Evolutionary conservation across 75 land plant species (phyloP).

Genomic region (Selaginella moellendorffii): DNA sequence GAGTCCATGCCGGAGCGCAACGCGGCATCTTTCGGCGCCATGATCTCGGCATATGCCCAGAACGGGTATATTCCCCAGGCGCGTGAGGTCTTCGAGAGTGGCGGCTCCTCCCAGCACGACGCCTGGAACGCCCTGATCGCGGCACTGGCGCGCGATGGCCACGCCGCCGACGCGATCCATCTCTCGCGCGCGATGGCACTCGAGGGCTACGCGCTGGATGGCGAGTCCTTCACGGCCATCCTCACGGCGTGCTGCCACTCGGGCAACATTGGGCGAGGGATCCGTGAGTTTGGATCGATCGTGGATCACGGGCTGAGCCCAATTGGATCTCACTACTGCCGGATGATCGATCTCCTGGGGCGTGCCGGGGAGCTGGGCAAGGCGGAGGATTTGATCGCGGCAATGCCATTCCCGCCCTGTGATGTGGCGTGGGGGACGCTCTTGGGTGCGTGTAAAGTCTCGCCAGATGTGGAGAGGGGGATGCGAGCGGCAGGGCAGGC

Average conservation of each 20-base stretch:
- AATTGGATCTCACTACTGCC: neutral
- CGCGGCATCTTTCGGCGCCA: neutral
- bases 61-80: neutral
- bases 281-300: neutral
- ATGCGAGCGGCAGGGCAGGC: neutral
- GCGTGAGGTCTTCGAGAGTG: neutral
- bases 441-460: neutral
- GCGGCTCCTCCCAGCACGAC: neutral
- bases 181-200: neutral
- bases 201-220: neutral
- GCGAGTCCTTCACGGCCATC: neutral
- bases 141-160: neutral
- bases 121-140: neutral
- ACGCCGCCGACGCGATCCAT: neutral
- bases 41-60: neutral
- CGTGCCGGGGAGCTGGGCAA: neutral
- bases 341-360: conserved; percentile 5
- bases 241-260: neutral
- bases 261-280: neutral
- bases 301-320: neutral
- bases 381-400: neutral
- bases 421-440: neutral
- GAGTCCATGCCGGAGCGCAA: neutral
- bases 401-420: neutral
- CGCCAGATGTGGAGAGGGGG: neutral